Evolutionary conservation across 441 rosid species (phyloP).

Genomic region (Brassica hybrid): DNA sequence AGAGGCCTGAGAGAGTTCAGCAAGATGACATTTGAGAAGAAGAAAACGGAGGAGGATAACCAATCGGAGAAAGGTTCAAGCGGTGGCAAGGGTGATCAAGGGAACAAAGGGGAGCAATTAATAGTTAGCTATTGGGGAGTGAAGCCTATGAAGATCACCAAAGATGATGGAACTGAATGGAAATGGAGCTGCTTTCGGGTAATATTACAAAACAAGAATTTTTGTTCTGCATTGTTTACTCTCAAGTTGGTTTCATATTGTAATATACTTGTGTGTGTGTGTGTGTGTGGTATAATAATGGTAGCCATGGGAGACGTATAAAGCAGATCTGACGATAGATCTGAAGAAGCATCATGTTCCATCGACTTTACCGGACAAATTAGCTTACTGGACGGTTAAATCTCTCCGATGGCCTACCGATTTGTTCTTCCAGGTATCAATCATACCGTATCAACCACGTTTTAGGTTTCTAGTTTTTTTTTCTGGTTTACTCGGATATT

Average conservation of each 20-base stretch:
- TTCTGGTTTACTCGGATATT: not conserved
- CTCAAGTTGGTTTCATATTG: not conserved
- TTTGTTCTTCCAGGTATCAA: constrained; percentile 60
- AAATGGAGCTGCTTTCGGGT: constrained; percentile 79
- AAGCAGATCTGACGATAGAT: constrained; percentile 58
- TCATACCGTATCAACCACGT: not conserved
- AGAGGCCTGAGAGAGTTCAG: constrained; percentile 34
- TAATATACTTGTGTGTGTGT: not conserved
- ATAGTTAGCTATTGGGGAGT: constrained; percentile 76
- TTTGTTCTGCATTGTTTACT: not conserved
- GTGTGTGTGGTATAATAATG: not conserved
- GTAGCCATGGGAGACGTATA: constrained; percentile 76
- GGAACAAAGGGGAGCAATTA: constrained; percentile 41
- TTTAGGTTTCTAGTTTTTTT: not conserved
- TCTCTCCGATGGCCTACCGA: constrained; percentile 65
- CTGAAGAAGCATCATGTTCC: constrained; percentile 70
- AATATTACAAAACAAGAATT: not conserved
- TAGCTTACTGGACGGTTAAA: constrained; percentile 71
- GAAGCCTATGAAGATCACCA: constrained; percentile 52
- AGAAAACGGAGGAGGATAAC: constrained; percentile 18
- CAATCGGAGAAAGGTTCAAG: constrained; percentile 5
- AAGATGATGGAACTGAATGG: constrained; percentile 74
- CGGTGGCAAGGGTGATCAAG: constrained; percentile 1
- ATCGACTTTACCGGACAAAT: constrained; percentile 49
- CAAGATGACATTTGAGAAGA: constrained; percentile 49